These are phyloP conservation scores for Dioscorea cayenensis DNA, from an alignment of 116 monocot species.

Conservation along the genomic window DNA sequence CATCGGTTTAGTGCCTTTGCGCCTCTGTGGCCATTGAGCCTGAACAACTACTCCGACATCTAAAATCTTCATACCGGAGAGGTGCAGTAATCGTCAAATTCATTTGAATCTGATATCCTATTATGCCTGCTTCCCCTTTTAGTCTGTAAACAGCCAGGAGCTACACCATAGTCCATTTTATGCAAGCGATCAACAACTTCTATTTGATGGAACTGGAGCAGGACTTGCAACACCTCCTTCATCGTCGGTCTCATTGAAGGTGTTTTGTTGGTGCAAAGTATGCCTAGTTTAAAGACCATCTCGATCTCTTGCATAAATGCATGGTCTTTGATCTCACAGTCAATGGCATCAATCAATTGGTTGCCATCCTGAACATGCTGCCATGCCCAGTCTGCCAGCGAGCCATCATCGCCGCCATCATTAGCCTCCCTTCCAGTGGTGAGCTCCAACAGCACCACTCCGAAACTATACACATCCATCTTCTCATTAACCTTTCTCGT, in stretches of 20 bases:
- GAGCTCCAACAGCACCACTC: slow-evolving; percentile 61
- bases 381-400: slow-evolving; percentile 66
- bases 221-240: slow-evolving; percentile 68
- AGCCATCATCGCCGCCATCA: slow-evolving; percentile 24
- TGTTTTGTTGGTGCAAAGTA: slow-evolving; percentile 48
- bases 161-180: slow-evolving; percentile 16
- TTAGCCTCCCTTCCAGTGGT: slow-evolving; percentile 33
- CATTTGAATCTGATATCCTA: neutral
- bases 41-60: too few relatives aligned
- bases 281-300: slow-evolving; percentile 40
- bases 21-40: too few relatives aligned
- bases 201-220: slow-evolving; percentile 25
- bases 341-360: slow-evolving; percentile 21
- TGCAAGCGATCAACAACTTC: neutral
- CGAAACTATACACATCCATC: slow-evolving; percentile 57
- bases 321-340: slow-evolving; percentile 28
- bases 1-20: too few relatives aligned
- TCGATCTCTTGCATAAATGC: slow-evolving; percentile 35
- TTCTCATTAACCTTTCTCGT: slow-evolving; percentile 47
- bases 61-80: neutral
- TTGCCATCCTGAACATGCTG: slow-evolving; percentile 23
- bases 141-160: slow-evolving; percentile 20
- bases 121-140: neutral
- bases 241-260: slow-evolving; percentile 59
- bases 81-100: neutral